Evolutionary conservation across 2,329 filamentous ascomycete species (phyloP).

Genomic region (Cercospora berteroae): DNA sequence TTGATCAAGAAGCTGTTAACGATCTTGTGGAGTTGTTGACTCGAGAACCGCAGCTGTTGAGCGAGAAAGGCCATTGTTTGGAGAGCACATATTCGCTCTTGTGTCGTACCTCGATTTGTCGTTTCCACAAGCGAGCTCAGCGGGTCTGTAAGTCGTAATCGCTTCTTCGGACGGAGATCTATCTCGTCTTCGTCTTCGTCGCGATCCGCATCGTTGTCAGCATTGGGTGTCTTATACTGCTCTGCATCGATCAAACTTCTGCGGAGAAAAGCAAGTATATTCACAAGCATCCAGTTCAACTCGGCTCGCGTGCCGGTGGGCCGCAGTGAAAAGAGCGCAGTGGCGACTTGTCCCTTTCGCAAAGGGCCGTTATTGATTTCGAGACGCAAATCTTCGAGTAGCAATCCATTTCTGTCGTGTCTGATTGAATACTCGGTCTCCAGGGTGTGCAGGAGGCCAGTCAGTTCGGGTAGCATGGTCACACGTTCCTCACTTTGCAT

Average conservation of each 20-base stretch:
- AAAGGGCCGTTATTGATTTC: conserved; percentile 28
- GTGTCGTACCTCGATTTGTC: conserved; percentile 39
- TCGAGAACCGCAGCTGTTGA: conserved; percentile 37
- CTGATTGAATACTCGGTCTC: conserved; percentile 74
- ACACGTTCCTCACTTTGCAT: conserved; percentile 28
- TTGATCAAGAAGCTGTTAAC: conserved; percentile 20
- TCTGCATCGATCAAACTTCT: conserved; percentile 11
- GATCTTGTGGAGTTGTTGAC: conserved; percentile 17
- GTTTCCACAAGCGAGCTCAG: conserved; percentile 43
- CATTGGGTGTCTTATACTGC: neutral
- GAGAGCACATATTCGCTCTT: conserved; percentile 49
- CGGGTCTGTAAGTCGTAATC: conserved; percentile 39
- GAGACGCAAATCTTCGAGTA: conserved; percentile 69
- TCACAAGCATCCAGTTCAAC: conserved; percentile 40
- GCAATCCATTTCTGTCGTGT: conserved; percentile 61
- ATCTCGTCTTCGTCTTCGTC: conserved; percentile 19
- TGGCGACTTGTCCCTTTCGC: conserved; percentile 14
- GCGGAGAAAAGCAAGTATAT: conserved; percentile 41
- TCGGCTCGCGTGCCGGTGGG: conserved; percentile 31
- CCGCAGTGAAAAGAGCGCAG: conserved; percentile 25
- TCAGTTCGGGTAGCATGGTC: conserved; percentile 47
- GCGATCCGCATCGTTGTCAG: conserved; percentile 17
- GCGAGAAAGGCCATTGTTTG: conserved; percentile 54
- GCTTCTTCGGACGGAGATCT: conserved; percentile 36
- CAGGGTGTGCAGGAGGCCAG: conserved; percentile 68